phyloP scores from a whole-genome alignment of 2,329 filamentous ascomycete species.

The Seiridium unicorne region DNA sequence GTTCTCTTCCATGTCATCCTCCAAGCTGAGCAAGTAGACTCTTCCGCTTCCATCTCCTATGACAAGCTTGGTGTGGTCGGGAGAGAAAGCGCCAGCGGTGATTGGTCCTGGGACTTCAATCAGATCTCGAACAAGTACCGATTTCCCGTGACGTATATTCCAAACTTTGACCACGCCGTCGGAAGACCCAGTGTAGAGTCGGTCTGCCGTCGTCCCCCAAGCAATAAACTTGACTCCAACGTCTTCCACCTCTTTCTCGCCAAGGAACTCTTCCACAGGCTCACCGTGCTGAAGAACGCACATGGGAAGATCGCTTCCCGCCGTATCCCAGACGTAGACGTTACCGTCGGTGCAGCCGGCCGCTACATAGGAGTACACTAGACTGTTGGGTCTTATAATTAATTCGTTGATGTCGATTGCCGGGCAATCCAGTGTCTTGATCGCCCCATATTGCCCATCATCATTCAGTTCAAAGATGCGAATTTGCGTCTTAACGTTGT shows the following conservation, averaged over 20 bases:
- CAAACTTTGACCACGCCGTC: constrained; percentile 63
- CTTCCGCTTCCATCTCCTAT: constrained; percentile 62
- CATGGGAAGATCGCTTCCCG: constrained; percentile 51
- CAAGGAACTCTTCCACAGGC: constrained; percentile 33
- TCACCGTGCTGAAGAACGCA: constrained; percentile 54
- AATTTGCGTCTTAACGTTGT: constrained; percentile 52
- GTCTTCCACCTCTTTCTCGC: constrained; percentile 53
- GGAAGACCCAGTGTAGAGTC: constrained; percentile 63
- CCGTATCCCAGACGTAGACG: constrained; percentile 63
- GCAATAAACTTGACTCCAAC: constrained; percentile 63
- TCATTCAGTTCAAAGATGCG: constrained; percentile 46
- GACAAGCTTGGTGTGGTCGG: constrained; percentile 51
- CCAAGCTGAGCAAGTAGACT: constrained; percentile 52
- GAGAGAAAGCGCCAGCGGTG: constrained; percentile 57
- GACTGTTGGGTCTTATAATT: constrained; percentile 54
- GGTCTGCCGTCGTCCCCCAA: constrained; percentile 56
- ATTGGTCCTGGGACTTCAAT: constrained; percentile 56
- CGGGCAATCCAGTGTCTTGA: constrained; percentile 56
- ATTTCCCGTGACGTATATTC: constrained; percentile 49
- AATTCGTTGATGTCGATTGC: constrained; percentile 64
- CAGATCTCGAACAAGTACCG: constrained; percentile 49
- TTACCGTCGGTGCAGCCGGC: constrained; percentile 62
- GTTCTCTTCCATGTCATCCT: constrained; percentile 34
- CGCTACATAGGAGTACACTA: constrained; percentile 50
- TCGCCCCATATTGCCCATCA: constrained; percentile 38